Base-by-base conservation (phyloP, 2,329 filamentous ascomycete genomes). In the Ustilaginoidea virens region DNA sequence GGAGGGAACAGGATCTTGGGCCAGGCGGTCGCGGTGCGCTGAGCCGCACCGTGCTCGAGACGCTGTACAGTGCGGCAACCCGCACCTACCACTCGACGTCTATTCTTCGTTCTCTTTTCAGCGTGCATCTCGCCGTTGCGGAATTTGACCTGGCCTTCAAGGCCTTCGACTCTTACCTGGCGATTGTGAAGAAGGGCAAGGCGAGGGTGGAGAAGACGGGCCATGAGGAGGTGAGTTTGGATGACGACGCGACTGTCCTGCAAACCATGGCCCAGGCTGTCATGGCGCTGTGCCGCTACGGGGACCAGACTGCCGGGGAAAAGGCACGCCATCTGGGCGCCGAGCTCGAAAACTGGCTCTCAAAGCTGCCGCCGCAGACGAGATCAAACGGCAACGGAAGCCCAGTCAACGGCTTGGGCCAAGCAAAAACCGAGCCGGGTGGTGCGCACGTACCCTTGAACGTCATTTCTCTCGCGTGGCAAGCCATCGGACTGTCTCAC, bases 61-160 rank as follows among this genome's bases (percentile, higher is more conserved):
- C 85, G 17, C 63, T 98, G 5, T 98, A 96, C 52, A 78, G 79
- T 22, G 82, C 86, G 14, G 82, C 87, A 6, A 83, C 80, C 7
- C 93, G 90, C 52, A 93, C 86, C 0, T 98, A 90, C 46, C 90
- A 98, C 53, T 98, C 90, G 2, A 92, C 87, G 1, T 62, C 83
- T 7, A 80, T 96, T 36, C 59, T 98, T 17, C 69, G 87, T 33
- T 72, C 86, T 43, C 63, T 98, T 1, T 96, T 96, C 47, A 77
- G 74, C 8, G 78, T 93, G 2, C 90, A 98, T 49, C 63, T 87
- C 12, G 71, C 83, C 3, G 63, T 94, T 12, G 83, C 85, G 7
- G 87, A 98, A 41, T 96, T 94, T 39, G 82, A 93, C 32, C 60
- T 96, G 27, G 86, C 86, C 1, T 75, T 92, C 49, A 85, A 85